Conservation (phyloP, 108 stramenopile species). For the Cyclotella sp. region DNA sequence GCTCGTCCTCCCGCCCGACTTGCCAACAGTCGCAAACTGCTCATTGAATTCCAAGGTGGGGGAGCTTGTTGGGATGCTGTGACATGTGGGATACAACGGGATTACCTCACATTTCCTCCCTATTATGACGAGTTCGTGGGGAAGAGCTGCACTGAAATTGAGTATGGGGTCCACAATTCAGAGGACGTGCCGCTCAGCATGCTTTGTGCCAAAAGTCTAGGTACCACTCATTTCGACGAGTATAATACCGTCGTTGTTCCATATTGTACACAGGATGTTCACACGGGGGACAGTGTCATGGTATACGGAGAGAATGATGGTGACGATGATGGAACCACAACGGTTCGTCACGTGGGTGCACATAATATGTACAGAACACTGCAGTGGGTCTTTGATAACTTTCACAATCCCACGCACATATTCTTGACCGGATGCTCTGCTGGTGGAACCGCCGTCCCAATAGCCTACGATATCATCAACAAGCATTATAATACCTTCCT, state of each 20-base stretch:
- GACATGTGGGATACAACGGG: constrained; percentile 50
- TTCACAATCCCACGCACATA: constrained; percentile 43
- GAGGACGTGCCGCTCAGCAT: constrained; percentile 33
- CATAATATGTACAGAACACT: constrained; percentile 34
- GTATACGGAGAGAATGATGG: constrained; percentile 16
- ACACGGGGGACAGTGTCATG: constrained; percentile 45
- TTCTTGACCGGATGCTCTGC: constrained; percentile 58
- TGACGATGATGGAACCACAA: constrained; percentile 12
- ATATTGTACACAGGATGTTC: constrained; percentile 66
- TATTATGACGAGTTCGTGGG: constrained; percentile 44
- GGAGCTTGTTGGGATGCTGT: constrained; percentile 66
- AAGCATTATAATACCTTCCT: constrained; percentile 51
- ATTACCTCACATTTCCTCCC: constrained; percentile 38
- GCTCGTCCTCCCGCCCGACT: constrained; percentile 43
- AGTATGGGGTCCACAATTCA: constrained; percentile 14
- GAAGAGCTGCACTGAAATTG: constrained; percentile 37
- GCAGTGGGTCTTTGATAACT: constrained; percentile 52
- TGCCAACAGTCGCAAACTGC: constrained; percentile 38
- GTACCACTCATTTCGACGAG: constrained; percentile 44
- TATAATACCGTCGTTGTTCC: constrained; percentile 64
- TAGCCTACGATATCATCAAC: constrained; percentile 45
- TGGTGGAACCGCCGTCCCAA: constrained; percentile 52
- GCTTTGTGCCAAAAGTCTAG: constrained; percentile 48
- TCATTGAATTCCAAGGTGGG: constrained; percentile 67
- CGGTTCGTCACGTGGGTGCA: constrained; percentile 42